Conservation (phyloP, 331 rosid species). For the Telfairia occidentalis region DNA sequence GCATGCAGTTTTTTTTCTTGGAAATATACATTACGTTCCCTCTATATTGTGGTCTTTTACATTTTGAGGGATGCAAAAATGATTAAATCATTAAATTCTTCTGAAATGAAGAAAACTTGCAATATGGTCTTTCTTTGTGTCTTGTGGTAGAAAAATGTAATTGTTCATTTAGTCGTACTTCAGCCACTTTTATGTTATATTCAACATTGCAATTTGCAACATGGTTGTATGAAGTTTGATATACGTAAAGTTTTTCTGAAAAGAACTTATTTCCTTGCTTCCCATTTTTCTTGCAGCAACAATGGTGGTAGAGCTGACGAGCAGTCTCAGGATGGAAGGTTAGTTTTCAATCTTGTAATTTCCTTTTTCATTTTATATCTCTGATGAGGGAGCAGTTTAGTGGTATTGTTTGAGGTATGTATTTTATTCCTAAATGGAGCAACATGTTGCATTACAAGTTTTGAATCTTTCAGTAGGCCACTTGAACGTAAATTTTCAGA, state of each 20-base stretch:
- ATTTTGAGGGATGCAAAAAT: not conserved
- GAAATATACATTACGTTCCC: not conserved
- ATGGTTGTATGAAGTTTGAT: not conserved
- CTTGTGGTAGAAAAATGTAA: not conserved
- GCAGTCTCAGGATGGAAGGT: conserved; percentile 77
- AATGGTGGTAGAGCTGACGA: conserved; percentile 68
- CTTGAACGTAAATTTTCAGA: conserved; percentile 54
- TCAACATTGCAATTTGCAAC: not conserved
- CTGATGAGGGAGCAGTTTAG: not conserved
- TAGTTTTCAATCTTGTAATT: conserved; percentile 10
- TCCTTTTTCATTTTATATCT: not conserved
- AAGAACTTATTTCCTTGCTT: not conserved
- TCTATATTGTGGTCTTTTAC: not conserved
- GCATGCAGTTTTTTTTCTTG: not conserved
- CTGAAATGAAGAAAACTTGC: not conserved
- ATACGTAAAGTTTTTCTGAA: not conserved
- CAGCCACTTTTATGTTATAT: not conserved
- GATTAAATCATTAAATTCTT: not conserved
- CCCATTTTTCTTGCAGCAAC: conserved; percentile 36
- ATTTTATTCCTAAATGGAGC: not conserved
- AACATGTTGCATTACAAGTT: not conserved
- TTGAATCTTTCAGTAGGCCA: conserved; percentile 24
- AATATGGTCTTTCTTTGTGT: not conserved
- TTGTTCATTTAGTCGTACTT: not conserved
- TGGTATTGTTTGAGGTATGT: not conserved